These are phyloP conservation scores for Colletotrichum siamense DNA, from an alignment of 2,329 filamentous ascomycete genomes.

Conservation along the genomic window DNA sequence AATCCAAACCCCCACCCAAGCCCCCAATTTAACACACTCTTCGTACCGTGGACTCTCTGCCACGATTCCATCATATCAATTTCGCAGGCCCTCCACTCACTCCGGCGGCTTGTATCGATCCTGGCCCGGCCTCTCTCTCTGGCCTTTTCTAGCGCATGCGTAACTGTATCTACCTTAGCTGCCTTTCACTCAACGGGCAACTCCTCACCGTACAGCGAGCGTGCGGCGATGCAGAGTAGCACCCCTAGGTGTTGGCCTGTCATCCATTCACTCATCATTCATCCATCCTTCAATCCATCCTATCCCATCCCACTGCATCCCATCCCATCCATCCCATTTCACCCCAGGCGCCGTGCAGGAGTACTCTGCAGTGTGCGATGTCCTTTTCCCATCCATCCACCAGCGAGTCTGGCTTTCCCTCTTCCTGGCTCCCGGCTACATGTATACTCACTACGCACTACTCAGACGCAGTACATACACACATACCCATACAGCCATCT, in stretches of 20 bases:
- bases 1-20: neutral
- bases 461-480: neutral
- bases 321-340: neutral
- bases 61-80: conserved; percentile 1
- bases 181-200: neutral
- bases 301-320: neutral
- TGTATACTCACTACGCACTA: neutral
- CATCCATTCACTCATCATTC: neutral
- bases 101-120: neutral
- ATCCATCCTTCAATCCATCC: neutral
- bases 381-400: neutral
- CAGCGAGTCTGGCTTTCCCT: neutral
- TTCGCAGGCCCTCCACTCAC: neutral
- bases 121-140: neutral
- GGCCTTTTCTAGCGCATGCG: neutral
- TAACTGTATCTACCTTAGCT: neutral
- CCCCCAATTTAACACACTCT: neutral
- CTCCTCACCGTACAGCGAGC: neutral
- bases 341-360: neutral
- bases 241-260: conserved; percentile 5
- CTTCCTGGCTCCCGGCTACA: conserved; percentile 19
- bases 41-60: neutral
- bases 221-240: neutral
- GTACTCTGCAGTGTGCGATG: neutral
- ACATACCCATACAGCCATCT: conserved; percentile 3